Percentiles rank a stretch among this genome's conserved stretches.
phyloP scores from a whole-genome alignment of 129 eudicot genomes.

The Helichrysum umbraculigerum region DNA sequence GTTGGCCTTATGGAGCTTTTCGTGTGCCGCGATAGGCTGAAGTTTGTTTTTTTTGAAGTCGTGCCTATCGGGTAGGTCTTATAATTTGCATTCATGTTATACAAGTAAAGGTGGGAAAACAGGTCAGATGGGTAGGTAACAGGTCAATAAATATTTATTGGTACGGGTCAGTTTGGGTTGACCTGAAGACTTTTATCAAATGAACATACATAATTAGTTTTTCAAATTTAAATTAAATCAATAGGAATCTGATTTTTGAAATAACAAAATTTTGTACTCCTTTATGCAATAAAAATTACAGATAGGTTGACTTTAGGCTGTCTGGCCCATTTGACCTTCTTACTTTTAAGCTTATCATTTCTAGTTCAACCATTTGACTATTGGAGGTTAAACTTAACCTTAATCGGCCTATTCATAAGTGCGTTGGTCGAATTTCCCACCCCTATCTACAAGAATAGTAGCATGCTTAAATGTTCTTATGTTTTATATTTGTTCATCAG shows the following conservation, averaged over 20 bases:
- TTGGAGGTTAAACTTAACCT: background rate
- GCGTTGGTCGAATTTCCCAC: background rate
- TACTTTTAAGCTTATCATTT: background rate
- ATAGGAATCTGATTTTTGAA: too few relatives aligned
- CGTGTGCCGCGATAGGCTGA: conserved; percentile 50
- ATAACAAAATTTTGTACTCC: background rate
- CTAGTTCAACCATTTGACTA: background rate
- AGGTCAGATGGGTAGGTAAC: conserved; percentile 1
- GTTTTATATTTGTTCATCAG: conserved; percentile 41
- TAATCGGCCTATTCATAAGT: background rate
- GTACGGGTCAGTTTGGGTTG: background rate
- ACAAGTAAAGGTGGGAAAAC: background rate
- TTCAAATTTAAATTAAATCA: background rate
- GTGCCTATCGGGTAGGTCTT: conserved; percentile 78
- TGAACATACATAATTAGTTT: too few relatives aligned
- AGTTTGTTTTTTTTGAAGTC: conserved; percentile 66
- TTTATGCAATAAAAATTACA: background rate
- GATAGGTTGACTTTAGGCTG: background rate
- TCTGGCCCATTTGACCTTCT: background rate
- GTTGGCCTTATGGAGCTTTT: conserved; percentile 73
- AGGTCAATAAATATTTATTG: background rate
- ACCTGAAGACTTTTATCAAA: background rate
- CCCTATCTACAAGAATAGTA: conserved; percentile 6
- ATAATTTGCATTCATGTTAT: background rate
- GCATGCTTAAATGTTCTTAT: conserved; percentile 3